These are phyloP conservation scores for Zalerion maritima DNA, from an alignment of 495 filamentous ascomycete genomes.

Conservation along the genomic window DNA sequence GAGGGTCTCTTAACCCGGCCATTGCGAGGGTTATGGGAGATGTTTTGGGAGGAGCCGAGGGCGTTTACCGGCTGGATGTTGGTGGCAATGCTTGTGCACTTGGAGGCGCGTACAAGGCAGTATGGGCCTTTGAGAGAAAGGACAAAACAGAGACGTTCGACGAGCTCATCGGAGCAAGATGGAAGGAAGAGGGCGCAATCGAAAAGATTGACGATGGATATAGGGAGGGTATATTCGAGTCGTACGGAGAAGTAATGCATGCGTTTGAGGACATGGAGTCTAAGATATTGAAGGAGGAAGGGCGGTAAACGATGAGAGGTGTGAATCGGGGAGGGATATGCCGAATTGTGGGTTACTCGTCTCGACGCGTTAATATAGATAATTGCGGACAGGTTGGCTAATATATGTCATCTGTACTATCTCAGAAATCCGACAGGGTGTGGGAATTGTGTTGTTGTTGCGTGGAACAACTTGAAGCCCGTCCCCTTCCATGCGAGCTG, in stretches of 20 bases:
- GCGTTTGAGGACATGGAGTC: constrained; percentile 72
- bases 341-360: too few species aligned
- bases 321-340: background rate
- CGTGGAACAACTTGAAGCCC: too few species aligned
- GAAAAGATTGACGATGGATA: constrained; percentile 75
- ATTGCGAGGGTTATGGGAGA: constrained; percentile 71
- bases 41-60: constrained; percentile 76
- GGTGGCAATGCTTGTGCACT: constrained; percentile 94
- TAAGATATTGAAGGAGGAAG: constrained; percentile 41
- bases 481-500: too few species aligned
- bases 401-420: too few species aligned
- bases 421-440: too few species aligned
- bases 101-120: constrained; percentile 92
- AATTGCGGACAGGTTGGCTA: too few species aligned
- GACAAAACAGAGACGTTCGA: constrained; percentile 62
- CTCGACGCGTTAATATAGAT: too few species aligned
- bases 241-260: constrained; percentile 60
- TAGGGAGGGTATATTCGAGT: constrained; percentile 51
- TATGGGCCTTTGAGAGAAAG: constrained; percentile 69
- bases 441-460: too few species aligned
- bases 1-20: constrained; percentile 73
- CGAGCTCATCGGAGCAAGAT: constrained; percentile 63
- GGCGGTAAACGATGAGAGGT: constrained; percentile 16
- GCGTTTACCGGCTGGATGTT: constrained; percentile 82
- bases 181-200: constrained; percentile 73